Base-by-base conservation (phyloP, 2,329 filamentous ascomycete genomes). In the Fusarium sp. region DNA sequence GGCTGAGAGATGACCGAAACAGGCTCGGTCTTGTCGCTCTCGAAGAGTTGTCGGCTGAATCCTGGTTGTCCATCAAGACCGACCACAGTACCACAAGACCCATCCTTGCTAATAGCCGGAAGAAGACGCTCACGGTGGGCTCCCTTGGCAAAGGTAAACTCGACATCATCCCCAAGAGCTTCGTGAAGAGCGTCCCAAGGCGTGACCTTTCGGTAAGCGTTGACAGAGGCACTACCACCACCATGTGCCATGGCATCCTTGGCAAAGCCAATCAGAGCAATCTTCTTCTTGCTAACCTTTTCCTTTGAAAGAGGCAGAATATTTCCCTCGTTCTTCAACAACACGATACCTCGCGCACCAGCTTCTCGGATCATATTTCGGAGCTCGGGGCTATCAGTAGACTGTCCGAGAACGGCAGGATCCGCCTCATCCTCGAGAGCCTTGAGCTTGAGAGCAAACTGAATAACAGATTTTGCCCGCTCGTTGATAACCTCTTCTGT, bases 241-340 rank as follows among this genome's bases (percentile, higher is more conserved):
- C 82, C 82, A 2, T 79, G 72, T 11, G 79, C 77, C 37, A 79
- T 69, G 0, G 80, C 77, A n/a, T 77, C 72, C 56, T 79, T 81
- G 9, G 79, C 67, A 50, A 82, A 80, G 0, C 82, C 82, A 11
- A 83, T 73, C 0, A 83, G 65, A 2, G 79, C 79, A 29, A 79
- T 70, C 13, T 72, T 80, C 63, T 80, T 80, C 16, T 69, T 73
- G 9, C 66, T 63, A 2, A 73, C 58, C 1, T 72, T 71, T 4
- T 71, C 66, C 9, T 70, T 77, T 1, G 69, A 84, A 6, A 90
- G 76, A 0, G 91, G 91, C 2, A 93, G 83, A 3, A 89, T 80
- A 13, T 82, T 80, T 34, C 85, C 84, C 22, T 90, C 84, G 67
- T 93, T 93, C 81, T 92, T 92, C 42, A 93, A 82, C 13, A 93